Evolutionary conservation across 305 asterid species (phyloP).

Genomic region (Solanum hybrid): DNA sequence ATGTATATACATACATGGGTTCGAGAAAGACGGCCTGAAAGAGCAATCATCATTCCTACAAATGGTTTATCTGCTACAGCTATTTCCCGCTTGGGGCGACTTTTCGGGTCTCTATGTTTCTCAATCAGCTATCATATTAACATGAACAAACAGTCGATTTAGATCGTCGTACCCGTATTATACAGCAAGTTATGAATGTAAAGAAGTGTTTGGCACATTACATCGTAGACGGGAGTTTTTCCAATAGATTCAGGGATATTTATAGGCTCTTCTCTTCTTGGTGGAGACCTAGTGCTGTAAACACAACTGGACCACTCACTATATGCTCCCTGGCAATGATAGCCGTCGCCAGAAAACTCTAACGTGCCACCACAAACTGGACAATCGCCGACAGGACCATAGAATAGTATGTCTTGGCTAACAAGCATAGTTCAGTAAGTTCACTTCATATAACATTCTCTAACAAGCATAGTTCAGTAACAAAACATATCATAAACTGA

Average conservation of each 20-base stretch:
- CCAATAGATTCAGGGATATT: conserved; percentile 52
- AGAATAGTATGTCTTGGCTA: conserved; percentile 66
- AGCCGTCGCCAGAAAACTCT: conserved; percentile 18
- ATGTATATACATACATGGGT: conserved; percentile 38
- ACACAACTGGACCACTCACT: conserved; percentile 74
- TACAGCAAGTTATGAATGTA: background rate
- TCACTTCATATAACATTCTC: background rate
- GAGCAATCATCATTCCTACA: conserved; percentile 55
- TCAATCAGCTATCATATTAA: conserved; percentile 36
- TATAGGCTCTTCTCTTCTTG: conserved; percentile 41
- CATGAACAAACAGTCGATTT: background rate
- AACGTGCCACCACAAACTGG: conserved; percentile 45
- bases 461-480: background rate
- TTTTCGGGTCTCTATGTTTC: conserved; percentile 31
- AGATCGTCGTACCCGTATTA: background rate
- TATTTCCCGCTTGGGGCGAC: conserved; percentile 14
- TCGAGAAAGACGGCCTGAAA: conserved; percentile 63
- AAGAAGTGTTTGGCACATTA: conserved; percentile 6
- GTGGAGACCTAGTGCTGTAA: conserved; percentile 45
- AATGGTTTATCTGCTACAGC: conserved; percentile 38
- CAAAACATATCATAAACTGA: background rate
- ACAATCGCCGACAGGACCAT: conserved; percentile 55
- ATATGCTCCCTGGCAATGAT: conserved; percentile 46
- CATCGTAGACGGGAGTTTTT: conserved; percentile 37
- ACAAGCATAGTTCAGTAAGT: background rate